Evolutionary conservation across 305 asterid genomes (phyloP), one percentile per base, ranked within the genome.

Genomic region (Fraxinus paxiana): DNA sequence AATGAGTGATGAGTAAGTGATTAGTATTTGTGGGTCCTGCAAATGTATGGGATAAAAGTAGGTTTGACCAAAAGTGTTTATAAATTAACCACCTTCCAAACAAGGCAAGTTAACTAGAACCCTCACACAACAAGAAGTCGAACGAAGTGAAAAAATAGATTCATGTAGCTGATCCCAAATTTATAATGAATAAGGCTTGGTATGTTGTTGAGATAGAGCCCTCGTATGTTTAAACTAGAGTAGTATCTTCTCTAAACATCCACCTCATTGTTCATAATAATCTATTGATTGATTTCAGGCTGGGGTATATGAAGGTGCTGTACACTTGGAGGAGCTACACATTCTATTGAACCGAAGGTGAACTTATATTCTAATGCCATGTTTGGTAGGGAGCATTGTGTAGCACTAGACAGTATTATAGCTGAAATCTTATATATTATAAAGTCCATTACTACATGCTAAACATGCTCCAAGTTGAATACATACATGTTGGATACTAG

Each of bases 251-350:
- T 34, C 30, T 24, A 33, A 77, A 48, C 38, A 38, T 41, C 63
- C 67, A 48, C 22, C 7, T 77, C 79, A 10, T 73, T 28, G 33
- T 22, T 18, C 8, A 8, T 20, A 31, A 22, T 71, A 31, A 15
- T 35, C 17, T 59, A 54, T 30, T 22, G 48, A 18, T 75, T 74
- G 63, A 77, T 79, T 82, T 74, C 91, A 94, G 98, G 85, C 65
- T 69, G 88, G 97, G 75, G 97, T 94, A 56, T 92, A 83, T 56
- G 95, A 90, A 84, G 93, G 87, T 61, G 89, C 94, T 35, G 91
- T 92, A 37, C 97, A 87, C 83, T 79, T 95, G 87, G 99, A 94
- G 81, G 99, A 95, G 91, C 91, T 95, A 5, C 93, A 92, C 82
- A 86, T 95, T 80, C 90, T 95, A 75, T 77, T 95, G 77, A 80